Base-by-base conservation (phyloP, 768 basidiomycete genomes). In the Phaeotremella skinneri region DNA sequence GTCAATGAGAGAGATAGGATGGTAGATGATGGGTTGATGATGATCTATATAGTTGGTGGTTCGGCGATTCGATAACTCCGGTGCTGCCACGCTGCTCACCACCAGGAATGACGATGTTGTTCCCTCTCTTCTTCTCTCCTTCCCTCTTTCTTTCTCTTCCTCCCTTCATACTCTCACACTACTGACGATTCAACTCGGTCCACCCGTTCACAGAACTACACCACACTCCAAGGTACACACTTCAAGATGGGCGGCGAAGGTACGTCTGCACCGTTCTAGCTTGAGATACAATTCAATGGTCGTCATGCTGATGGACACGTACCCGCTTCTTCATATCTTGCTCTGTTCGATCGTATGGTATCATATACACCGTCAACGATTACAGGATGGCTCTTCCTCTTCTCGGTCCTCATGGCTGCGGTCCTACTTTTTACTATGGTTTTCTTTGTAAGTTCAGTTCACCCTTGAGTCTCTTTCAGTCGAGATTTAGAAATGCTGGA, bases 401-500 rank as follows among this genome's bases (percentile, higher is more conserved):
- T 97, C 77, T 85, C 91, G 75, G 93, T 97, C 76, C 86, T 98
- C 55, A 86, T 91, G 85, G 88, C 92, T 67, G 94, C 93, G 20
- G 91, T 87, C 31, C 82, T 98, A 59, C 81, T 99, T 60, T 99
- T 99, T 81, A 96, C 92, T 68, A 92, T 92, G 88, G 96, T 99
- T 76, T 99, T 98, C 83, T 99, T 96, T 79, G 94, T 97, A 72
- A 79, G 91, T 87, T 7, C 17, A n/a, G n/a, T n/a, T 32, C 31
- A 16, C 26, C 37, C 27, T 17, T 52, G 17, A 7, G 30, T 55
- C 13, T 27, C 29, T 3, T 27, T 41, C 48, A 26, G 21, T 21
- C 16, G 21, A 25, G 17, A n/a, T 9, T 14, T 29, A 39, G 30
- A 31, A 7, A 4, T 16, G 20, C 11, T 29, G 32, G 48, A 34